phyloP scores from a whole-genome alignment of 2,329 filamentous ascomycete genomes.

The Claviceps quebecensis region DNA sequence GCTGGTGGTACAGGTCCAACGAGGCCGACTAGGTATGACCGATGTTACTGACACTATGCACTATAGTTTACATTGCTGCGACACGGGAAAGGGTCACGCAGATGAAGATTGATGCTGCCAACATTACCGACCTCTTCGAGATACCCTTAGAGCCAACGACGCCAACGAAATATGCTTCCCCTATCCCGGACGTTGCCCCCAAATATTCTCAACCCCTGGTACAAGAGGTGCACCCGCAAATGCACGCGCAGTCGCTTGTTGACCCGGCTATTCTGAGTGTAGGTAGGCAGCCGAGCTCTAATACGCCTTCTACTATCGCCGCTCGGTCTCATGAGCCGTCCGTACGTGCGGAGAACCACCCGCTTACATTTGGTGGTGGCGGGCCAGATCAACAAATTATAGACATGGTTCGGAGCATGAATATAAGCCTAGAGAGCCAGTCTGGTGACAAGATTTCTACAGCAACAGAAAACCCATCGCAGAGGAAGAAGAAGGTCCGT shows the following conservation, averaged over 20 bases:
- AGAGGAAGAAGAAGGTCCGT: slow-evolving; percentile 18
- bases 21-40: no score
- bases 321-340: slow-evolving; percentile 2
- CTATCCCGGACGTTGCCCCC: slow-evolving; percentile 10
- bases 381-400: slow-evolving; percentile 13
- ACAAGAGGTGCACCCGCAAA: slow-evolving; percentile 12
- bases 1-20: background rate
- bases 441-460: slow-evolving; percentile 10
- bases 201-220: slow-evolving; percentile 10
- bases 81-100: slow-evolving; percentile 27
- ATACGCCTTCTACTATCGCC: slow-evolving; percentile 13
- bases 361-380: background rate
- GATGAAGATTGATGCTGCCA: slow-evolving; percentile 31
- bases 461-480: slow-evolving; percentile 11
- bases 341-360: slow-evolving; percentile 4
- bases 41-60: background rate
- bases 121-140: slow-evolving; percentile 32
- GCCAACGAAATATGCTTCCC: slow-evolving; percentile 15
- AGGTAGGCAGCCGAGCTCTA: slow-evolving; percentile 26
- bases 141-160: slow-evolving; percentile 17
- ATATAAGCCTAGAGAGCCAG: slow-evolving; percentile 8
- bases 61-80: slow-evolving; percentile 25
- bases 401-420: slow-evolving; percentile 15
- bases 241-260: slow-evolving; percentile 39
- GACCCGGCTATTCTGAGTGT: slow-evolving; percentile 75